These are phyloP conservation scores for Quercus robur DNA, from an alignment of 306 rosid genomes.

Conservation along the genomic window DNA sequence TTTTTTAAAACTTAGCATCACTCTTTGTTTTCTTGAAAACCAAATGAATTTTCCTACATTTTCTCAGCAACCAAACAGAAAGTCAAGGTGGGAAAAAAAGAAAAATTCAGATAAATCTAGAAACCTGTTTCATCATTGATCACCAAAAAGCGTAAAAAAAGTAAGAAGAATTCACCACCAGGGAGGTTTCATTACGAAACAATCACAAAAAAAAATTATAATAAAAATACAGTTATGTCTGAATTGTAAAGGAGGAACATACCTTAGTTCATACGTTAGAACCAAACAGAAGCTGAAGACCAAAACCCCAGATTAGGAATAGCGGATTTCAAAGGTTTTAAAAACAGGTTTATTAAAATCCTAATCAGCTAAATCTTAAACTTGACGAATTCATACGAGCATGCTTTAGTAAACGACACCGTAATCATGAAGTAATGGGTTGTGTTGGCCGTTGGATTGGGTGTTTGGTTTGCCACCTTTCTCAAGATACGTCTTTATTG, in stretches of 20 bases:
- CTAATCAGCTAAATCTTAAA: neutral
- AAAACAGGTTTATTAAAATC: neutral
- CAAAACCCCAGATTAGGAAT: neutral
- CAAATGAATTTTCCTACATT: neutral
- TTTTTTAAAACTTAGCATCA: neutral
- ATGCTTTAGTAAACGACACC: neutral
- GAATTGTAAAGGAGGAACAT: neutral
- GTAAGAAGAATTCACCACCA: neutral
- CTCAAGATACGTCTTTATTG: neutral
- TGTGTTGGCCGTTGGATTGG: neutral
- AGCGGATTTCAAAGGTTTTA: neutral
- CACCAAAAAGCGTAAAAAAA: neutral
- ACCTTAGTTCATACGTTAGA: neutral
- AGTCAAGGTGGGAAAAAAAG: neutral
- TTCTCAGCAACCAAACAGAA: neutral
- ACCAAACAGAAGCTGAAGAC: neutral
- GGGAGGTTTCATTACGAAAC: too few relatives aligned
- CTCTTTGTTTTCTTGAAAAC: neutral
- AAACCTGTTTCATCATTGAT: neutral
- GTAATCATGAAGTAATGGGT: neutral
- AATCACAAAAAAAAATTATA: too few relatives aligned
- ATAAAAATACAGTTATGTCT: neutral
- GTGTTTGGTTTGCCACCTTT: neutral
- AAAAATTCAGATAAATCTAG: neutral
- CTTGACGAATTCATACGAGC: neutral